Evolutionary conservation across 2,329 filamentous ascomycete species (phyloP).

Genomic region (Talaromyces sp.): DNA sequence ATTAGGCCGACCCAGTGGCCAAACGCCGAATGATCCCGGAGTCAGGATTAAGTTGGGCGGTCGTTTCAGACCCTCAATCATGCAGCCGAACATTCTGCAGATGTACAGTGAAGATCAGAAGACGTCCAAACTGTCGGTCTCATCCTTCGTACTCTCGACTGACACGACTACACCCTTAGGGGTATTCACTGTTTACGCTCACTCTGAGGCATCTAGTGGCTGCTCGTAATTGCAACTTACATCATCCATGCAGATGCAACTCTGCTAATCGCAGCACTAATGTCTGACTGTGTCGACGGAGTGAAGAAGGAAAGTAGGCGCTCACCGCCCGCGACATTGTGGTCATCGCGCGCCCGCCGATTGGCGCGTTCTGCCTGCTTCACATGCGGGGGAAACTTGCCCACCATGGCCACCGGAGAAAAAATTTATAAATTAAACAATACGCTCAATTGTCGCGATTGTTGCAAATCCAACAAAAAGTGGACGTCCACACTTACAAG

Average conservation of each 20-base stretch:
- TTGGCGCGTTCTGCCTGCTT: slow-evolving; percentile 6
- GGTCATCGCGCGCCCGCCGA: not conserved
- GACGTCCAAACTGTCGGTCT: too few relatives aligned
- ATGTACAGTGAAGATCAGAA: too few relatives aligned
- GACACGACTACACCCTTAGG: too few relatives aligned
- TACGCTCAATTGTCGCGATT: not conserved
- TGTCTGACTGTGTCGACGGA: not conserved
- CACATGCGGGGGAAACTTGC: not conserved
- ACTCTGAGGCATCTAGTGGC: too few relatives aligned
- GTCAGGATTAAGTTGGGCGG: not conserved
- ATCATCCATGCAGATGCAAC: not conserved
- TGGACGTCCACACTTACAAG: not conserved
- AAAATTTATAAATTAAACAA: not conserved
- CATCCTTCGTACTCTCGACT: too few relatives aligned
- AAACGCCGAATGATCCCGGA: not conserved
- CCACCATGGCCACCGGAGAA: not conserved
- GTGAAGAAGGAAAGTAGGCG: not conserved
- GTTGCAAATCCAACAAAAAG: not conserved
- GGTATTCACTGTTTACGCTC: too few relatives aligned
- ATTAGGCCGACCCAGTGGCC: too few relatives aligned
- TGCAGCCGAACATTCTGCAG: too few relatives aligned
- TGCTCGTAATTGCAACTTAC: not conserved
- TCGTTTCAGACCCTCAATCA: too few relatives aligned
- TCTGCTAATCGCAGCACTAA: not conserved
- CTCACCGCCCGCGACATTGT: slow-evolving; percentile 7